Evolutionary conservation across 2,329 filamentous ascomycete genomes (phyloP), one percentile per base, ranked within the genome.

Genomic region (Aspergillus quadricinctus): DNA sequence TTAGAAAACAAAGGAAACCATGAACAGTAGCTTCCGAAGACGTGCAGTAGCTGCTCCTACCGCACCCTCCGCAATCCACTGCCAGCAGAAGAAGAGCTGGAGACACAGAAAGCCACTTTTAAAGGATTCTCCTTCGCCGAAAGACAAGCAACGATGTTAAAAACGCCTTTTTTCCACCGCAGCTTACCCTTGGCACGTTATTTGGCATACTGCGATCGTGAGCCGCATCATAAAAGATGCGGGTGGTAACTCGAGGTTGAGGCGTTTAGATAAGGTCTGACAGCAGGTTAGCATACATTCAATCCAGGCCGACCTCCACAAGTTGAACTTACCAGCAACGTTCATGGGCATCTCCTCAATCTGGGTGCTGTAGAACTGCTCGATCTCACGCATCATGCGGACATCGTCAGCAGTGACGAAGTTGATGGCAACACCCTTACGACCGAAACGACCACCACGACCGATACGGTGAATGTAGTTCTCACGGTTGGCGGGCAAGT

Each of bases 291-390:
- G 31, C 31, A 37, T 37, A 37, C 31, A 17, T 45, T 45, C 19
- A 21, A 45, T 43, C 40, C 10, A 19, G 6, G n/a, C n/a, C 19
- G 7, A 19, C 0, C 3, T 9, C 8, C 21, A 43, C 21, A 43
- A 9, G 35, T 3, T 8, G 35, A 46, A 77, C 82, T 72, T 80
- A 83, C 81, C 82, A 73, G 84, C 83, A 77, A 88, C 86, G 79
- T 88, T 88, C 94, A 99, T 97, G 74, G 94, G 94, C 94, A 99
- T 99, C 86, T 99, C 94, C 82, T 99, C 94, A 69, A 99, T 97
- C 83, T 99, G 94, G 78, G 94, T 99, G 86, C 91, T 96, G 88
- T 99, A 99, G 86, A 97, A 99, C 83, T 97, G 91, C 80, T 99
- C 94, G 71, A 99, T 99, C 81, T 99, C 94, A 78, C 94, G 88